Conservation (phyloP, 2,329 filamentous ascomycete genomes). For the Elsinoe arachidis region DNA sequence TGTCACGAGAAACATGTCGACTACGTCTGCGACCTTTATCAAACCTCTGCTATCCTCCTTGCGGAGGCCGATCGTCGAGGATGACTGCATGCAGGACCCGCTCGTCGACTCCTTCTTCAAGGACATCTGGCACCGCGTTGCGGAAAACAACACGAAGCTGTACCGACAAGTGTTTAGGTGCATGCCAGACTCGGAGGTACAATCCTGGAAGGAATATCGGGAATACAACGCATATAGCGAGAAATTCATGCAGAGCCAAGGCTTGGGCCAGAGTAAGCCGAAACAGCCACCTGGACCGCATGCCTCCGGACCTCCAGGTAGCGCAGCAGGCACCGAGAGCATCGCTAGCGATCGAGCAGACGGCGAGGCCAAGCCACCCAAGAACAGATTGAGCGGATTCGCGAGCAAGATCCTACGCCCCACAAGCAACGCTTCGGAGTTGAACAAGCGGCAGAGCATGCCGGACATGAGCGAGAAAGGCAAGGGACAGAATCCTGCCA, state of each 20-base stretch:
- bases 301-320: constrained; percentile 42
- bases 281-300: constrained; percentile 40
- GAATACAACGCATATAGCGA: constrained; percentile 70
- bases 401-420: constrained; percentile 27
- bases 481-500: constrained; percentile 14
- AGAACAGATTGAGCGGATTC: constrained; percentile 24
- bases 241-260: constrained; percentile 62
- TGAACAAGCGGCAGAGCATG: constrained; percentile 11
- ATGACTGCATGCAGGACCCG: constrained; percentile 92
- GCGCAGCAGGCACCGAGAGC: constrained; percentile 23
- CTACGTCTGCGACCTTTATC: constrained; percentile 38
- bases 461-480: constrained; percentile 13
- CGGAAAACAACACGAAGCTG: constrained; percentile 90
- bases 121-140: constrained; percentile 78
- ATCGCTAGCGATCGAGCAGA: constrained; percentile 11
- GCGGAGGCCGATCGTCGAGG: constrained; percentile 62
- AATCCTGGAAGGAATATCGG: constrained; percentile 86
- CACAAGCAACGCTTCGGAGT: constrained; percentile 22
- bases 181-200: constrained; percentile 92
- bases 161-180: constrained; percentile 91
- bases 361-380: constrained; percentile 14
- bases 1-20: constrained; percentile 46
- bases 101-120: constrained; percentile 73
- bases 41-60: constrained; percentile 56
- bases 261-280: constrained; percentile 44